Evolutionary conservation across 768 basidiomycete genomes (phyloP), one percentile per base, ranked within the genome.

Genomic region (Lactarius evosmus): DNA sequence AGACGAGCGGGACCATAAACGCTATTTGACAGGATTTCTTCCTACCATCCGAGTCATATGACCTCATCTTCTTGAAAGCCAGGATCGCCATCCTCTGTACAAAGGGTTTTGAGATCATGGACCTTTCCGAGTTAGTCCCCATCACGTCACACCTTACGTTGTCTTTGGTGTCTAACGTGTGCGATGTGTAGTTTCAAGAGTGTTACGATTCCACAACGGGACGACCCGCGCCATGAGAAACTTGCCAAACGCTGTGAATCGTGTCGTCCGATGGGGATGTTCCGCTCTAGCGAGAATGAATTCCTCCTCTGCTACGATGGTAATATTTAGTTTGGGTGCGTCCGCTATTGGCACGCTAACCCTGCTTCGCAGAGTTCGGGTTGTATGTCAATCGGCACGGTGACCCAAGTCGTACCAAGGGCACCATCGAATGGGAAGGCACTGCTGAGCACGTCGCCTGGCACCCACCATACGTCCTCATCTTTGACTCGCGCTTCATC

Each of bases 81-180:
- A 91, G 90, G 76, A 90, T 99, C 66, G 95, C 91, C 4, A 91
- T 99, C 61, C 82, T 97, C 32, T 95, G 95, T 69, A 87, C 91
- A 0, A 93, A 92, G 71, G 95, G 95, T 44, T 98, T 98, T 70
- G 95, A 98, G 75, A 96, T 98, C 70, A 98, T 98, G 91, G 93
- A 98, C 69, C 82, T 98, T 46, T 85, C 86, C 27, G 92, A 95
- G 91, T 96, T 78, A 51, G 91, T 74, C 27, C 8, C 49, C 33
- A 53, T 11, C 29, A n/a, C 25, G n/a, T 9, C 7, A 6, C 34
- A n/a, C 11, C 1, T 41, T n/a, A n/a, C n/a, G n/a, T n/a, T 33
- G 60, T 58, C 3, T 41, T 33, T 4, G n/a, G 38, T 62, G 58
- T 32, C 52, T 51, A 33, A 62, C 57, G 7, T 30, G 34, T 16